Evolutionary conservation across 257 asterid genomes (phyloP).

Genomic region (Salvia miltiorrhiza): DNA sequence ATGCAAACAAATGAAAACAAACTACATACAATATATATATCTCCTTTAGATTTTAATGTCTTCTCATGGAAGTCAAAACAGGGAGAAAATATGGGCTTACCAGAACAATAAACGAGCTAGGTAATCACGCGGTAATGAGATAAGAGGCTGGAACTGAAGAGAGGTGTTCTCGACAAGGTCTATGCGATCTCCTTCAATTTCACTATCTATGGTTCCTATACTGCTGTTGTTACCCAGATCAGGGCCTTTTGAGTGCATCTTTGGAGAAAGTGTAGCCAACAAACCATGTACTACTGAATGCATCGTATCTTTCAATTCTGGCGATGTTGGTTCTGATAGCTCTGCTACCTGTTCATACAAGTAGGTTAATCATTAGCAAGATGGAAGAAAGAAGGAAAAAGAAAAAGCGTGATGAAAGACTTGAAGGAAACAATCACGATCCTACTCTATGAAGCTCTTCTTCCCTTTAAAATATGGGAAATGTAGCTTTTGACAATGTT

Average conservation of each 20-base stretch:
- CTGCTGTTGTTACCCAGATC: slow-evolving; percentile 44
- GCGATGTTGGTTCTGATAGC: slow-evolving; percentile 84
- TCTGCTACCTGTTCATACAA: slow-evolving; percentile 68
- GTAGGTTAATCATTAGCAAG: background rate
- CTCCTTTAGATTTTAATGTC: background rate
- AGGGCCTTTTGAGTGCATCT: slow-evolving; percentile 83
- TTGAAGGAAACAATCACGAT: background rate
- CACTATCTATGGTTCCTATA: slow-evolving; percentile 41
- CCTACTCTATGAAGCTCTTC: background rate
- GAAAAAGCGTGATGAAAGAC: background rate
- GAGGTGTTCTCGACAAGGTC: slow-evolving; percentile 85
- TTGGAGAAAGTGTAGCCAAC: slow-evolving; percentile 94
- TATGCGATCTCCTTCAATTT: slow-evolving; percentile 58
- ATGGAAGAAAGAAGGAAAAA: background rate
- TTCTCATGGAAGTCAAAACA: background rate
- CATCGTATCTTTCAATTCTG: slow-evolving; percentile 69
- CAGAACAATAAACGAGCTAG: slow-evolving; percentile 89
- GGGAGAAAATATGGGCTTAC: slow-evolving; percentile 32
- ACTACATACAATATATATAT: no score
- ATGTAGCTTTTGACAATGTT: background rate
- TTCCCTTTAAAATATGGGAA: background rate
- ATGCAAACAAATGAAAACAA: no score
- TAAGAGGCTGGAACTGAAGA: slow-evolving; percentile 79
- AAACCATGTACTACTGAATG: slow-evolving; percentile 92
- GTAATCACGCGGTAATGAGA: slow-evolving; percentile 84